Base-by-base conservation (phyloP, 208 protist genomes). In the Leishmania guyanensis region DNA sequence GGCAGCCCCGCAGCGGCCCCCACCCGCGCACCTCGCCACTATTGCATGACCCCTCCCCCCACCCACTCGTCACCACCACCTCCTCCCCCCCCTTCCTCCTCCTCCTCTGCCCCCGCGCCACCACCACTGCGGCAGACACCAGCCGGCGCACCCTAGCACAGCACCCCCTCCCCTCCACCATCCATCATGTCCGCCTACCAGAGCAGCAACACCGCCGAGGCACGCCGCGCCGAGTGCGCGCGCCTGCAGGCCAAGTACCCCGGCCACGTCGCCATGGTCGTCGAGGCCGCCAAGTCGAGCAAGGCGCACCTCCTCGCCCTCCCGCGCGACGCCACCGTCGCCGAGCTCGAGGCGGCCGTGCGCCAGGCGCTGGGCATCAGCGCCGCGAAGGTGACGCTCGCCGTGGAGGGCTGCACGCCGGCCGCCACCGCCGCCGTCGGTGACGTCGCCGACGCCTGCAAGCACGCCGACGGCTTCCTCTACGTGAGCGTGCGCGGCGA, bases 371-470 rank as follows among this genome's bases (percentile, higher is more conserved):
- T 53, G 16, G 62, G n/a, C 39, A n/a, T 82, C 69, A 75, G 58
- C 51, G 62, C 43, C 81, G 51, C 60, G 58, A 75, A 85, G 77
- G 50, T 80, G 64, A 70, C 82, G 62, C 69, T 85, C 71, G 58
- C 66, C 82, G 54, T 85, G 43, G 54, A 79, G 77, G 82, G 79
- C 72, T 82, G 82, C 77, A 78, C 77, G 33, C 82, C 82, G 16
- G 82, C 77, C 51, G 54, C 75, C 33, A 80, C 33, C 50, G 56
- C 69, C 33, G 70, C 76, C 50, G 20, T 84, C 53, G 54, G 75
- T 62, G 75, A 79, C 69, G 54, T 84, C 65, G 74, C 66, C 66
- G 75, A 70, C 65, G 39, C n/a, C n/a, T n/a, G n/a, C n/a, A n/a
- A n/a, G n/a, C n/a, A n/a, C n/a, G n/a, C n/a, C n/a, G n/a, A n/a